Evolutionary conservation across 2,329 filamentous ascomycete genomes (phyloP).

Genomic region (Leptographium lundbergii): DNA sequence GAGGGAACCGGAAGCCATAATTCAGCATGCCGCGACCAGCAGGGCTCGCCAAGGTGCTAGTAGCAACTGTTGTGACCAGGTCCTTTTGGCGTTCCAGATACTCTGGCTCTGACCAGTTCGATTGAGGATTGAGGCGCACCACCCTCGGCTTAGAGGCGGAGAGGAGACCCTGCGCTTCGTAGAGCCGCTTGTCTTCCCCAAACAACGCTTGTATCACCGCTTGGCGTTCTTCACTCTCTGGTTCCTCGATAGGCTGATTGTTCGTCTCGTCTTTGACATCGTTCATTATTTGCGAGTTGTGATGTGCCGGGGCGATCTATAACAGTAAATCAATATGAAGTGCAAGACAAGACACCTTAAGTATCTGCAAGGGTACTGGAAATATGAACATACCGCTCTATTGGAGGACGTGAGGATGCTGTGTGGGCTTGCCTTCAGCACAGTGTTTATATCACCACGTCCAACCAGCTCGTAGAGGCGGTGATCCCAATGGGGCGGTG

Average conservation of each 20-base stretch:
- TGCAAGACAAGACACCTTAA: neutral
- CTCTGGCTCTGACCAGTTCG: conserved; percentile 72
- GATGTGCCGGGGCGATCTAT: neutral
- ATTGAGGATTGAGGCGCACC: conserved; percentile 62
- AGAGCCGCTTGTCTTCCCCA: conserved; percentile 76
- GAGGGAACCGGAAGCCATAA: conserved; percentile 73
- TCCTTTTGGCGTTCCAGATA: conserved; percentile 88
- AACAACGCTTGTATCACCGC: conserved; percentile 78
- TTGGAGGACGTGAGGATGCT: conserved; percentile 13
- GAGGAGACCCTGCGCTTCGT: conserved; percentile 75
- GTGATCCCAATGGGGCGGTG: conserved; percentile 63
- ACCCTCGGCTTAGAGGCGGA: conserved; percentile 71
- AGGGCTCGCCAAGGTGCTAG: conserved; percentile 78
- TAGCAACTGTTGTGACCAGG: conserved; percentile 72
- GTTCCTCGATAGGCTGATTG: conserved; percentile 56
- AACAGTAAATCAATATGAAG: neutral
- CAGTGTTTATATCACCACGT: conserved; percentile 64
- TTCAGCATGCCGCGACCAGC: conserved; percentile 78
- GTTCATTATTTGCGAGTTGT: conserved; percentile 34
- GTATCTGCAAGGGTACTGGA: neutral
- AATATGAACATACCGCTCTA: neutral
- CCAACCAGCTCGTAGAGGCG: conserved; percentile 64
- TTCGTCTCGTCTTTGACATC: conserved; percentile 48
- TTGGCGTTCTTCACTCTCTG: conserved; percentile 72
- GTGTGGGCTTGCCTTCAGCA: conserved; percentile 38